A percentile compares a stretch with the other conserved stretches of the same genome.
phyloP scores from a whole-genome alignment of 2,329 filamentous ascomycete species.

The Endothia cerciana region DNA sequence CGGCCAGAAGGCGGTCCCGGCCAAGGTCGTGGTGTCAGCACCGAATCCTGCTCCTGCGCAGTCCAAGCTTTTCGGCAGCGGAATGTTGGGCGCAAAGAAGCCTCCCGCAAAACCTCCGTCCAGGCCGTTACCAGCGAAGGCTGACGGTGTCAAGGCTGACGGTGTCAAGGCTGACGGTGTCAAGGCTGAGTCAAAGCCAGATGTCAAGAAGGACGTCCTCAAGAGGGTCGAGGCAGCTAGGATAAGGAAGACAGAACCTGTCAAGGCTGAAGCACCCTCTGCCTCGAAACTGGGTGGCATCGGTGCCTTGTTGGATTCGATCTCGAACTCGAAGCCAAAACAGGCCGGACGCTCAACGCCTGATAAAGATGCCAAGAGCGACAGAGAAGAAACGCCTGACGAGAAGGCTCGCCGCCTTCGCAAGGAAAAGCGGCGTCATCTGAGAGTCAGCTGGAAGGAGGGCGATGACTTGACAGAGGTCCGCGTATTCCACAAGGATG shows the following conservation, averaged over 20 bases:
- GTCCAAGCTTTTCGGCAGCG: constrained; percentile 27
- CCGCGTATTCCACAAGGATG: constrained; percentile 72
- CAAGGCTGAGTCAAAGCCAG: constrained; percentile 32
- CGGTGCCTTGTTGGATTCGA: constrained; percentile 57
- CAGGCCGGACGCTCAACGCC: constrained; percentile 26
- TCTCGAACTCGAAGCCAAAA: constrained; percentile 50
- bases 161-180: constrained; percentile 32
- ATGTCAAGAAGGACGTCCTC: constrained; percentile 39
- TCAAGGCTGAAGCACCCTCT: constrained; percentile 39
- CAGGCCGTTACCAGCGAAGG: constrained; percentile 38
- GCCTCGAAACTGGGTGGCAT: constrained; percentile 41
- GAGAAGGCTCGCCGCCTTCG: constrained; percentile 69
- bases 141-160: constrained; percentile 35
- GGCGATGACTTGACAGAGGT: constrained; percentile 69
- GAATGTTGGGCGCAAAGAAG: constrained; percentile 30
- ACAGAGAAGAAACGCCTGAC: constrained; percentile 63
- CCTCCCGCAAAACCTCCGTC: constrained; percentile 36
- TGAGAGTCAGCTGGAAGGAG: constrained; percentile 73
- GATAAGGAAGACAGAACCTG: constrained; percentile 36
- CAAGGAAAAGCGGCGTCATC: constrained; percentile 71
- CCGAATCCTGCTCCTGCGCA: constrained; percentile 19
- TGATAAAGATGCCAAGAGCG: constrained; percentile 28
- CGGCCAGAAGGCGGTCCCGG: constrained; percentile 26
- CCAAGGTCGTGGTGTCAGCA: constrained; percentile 23
- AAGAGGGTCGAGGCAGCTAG: constrained; percentile 37